A percentile compares a stretch with the other conserved stretches of the same genome.
Evolutionary conservation across 2,329 filamentous ascomycete species (phyloP).

Genomic region (Polytolypa hystricis): DNA sequence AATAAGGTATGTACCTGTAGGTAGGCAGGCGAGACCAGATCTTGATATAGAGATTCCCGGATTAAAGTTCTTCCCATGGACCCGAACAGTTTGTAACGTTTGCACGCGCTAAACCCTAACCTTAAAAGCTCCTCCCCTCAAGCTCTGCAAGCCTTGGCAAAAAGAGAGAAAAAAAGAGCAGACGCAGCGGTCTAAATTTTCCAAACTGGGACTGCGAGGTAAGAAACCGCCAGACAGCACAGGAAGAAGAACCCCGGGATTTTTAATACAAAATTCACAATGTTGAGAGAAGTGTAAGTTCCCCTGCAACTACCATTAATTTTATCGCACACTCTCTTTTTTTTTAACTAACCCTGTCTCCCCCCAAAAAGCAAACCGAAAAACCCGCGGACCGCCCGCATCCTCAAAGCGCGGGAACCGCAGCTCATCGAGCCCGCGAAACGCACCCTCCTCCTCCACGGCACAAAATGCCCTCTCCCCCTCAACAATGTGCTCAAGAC

Average conservation of each 20-base stretch:
- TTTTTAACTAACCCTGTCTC: slow-evolving; percentile 1
- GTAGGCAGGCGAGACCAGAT: too few relatives aligned
- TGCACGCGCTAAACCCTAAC: too few relatives aligned
- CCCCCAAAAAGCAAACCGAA: slow-evolving; percentile 56
- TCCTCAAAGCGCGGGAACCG: slow-evolving; percentile 83
- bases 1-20: too few relatives aligned
- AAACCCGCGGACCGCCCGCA: slow-evolving; percentile 85
- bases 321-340: neutral
- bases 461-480: slow-evolving; percentile 71
- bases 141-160: too few relatives aligned
- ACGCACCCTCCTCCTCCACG: slow-evolving; percentile 77
- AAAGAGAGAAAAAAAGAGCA: too few relatives aligned
- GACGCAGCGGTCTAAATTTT: too few relatives aligned
- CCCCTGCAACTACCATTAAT: neutral
- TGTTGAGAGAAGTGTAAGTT: slow-evolving; percentile 34
- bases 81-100: too few relatives aligned
- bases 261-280: slow-evolving; percentile 15
- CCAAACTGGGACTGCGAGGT: too few relatives aligned
- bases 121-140: too few relatives aligned
- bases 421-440: slow-evolving; percentile 86
- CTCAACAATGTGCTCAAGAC: slow-evolving; percentile 76
- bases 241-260: neutral
- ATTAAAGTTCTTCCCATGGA: too few relatives aligned
- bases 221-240: neutral
- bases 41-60: too few relatives aligned